Evolutionary conservation across 257 asterid species (phyloP), one percentile per base, ranked within the genome.

Genomic region (Solanum corneliomulleri): DNA sequence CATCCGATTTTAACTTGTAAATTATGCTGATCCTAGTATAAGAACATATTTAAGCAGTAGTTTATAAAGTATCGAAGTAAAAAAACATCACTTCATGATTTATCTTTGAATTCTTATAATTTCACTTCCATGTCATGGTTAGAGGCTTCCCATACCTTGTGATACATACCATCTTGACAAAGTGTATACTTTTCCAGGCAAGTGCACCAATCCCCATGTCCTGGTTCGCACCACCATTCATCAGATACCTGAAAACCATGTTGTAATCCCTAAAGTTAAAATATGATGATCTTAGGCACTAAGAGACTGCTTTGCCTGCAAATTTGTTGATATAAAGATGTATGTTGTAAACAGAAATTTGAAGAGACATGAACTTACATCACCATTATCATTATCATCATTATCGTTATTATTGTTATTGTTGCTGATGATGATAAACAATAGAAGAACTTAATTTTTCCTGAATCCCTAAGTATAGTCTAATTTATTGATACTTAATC

Each of bases 151-250:
- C 86, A 84, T 92, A 94, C 98, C 98, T 97, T 96, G 91, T 96
- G 99, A 88, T 93, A 94, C 85, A 96, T 95, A 72, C 98, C 98
- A 91, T 97, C 99, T 87, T 94, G 93, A 90, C 98, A 93, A 72
- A 97, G 98, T 81, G 93, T 95, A 93, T 95, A 97, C 89, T 85
- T 97, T 80, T 97, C 99, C 87, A 97, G 95, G 96, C 95, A 93
- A 88, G 98, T 97, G 90, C 92, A 94, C 99, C 99, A 97, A 92
- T 97, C 99, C 82, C 98, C 99, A 88, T 97, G 99, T 68, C 99
- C 99, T 29, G 99, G 98, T 94, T 93, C 92, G 72, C 91, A 97
- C 99, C 99, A 97, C 98, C 99, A 97, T 86, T 93, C 94, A 81
- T 92, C 95, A 9, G 99, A 97, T 62, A 93, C 99, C 98, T 95